Base-by-base conservation (phyloP, 345 rosid species). In the Dipteronia sinensis region DNA sequence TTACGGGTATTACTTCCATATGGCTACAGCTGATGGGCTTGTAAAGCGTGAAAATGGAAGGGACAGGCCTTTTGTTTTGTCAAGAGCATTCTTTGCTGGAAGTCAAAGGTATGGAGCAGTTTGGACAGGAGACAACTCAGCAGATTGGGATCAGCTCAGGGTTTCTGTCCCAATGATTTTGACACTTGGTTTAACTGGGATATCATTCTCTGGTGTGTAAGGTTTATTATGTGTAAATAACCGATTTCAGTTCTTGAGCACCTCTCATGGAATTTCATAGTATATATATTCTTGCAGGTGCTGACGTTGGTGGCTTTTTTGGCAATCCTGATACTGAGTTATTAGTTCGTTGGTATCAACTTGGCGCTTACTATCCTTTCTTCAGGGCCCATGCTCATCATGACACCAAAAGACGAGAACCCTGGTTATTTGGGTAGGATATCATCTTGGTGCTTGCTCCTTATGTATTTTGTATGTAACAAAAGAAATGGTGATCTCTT, bases 371-470 rank as follows among this genome's bases (percentile, higher is more conserved):
- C 82, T 97, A 94, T 81, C 99, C 99, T 74, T 97, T 97, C 88
- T 97, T 97, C 83, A 90, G 99, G 85, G 99, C 82, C 4, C 99
- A 97, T 86, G 97, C 99, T 65, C 99, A 97, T 86, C 98, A 91
- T 69, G 99, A 97, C 84, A 94, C 98, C 15, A 97, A 88, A 85
- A 85, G 99, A 85, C 92, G 99, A 66, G 99, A 97, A 75, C 99
- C 99, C 81, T 97, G 98, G 98, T 79, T 93, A 77, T 94, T 94
- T 75, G 99, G 99, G 99, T 97, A 90, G 67, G 84, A 74, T 42
- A 44, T 67, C 29, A 38, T n/a, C 70, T 63, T 27, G 44, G 10
- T 29, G 46, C 49, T 61, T 74, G 19, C n/a, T 74, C 15, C 53
- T 69, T 16, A 44, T 22, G 27, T 59, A 27, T 34, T 73, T 42